Evolutionary conservation across 371 early-diverging fungal species (phyloP).

Genomic region (Rhizopus arrhizus): DNA sequence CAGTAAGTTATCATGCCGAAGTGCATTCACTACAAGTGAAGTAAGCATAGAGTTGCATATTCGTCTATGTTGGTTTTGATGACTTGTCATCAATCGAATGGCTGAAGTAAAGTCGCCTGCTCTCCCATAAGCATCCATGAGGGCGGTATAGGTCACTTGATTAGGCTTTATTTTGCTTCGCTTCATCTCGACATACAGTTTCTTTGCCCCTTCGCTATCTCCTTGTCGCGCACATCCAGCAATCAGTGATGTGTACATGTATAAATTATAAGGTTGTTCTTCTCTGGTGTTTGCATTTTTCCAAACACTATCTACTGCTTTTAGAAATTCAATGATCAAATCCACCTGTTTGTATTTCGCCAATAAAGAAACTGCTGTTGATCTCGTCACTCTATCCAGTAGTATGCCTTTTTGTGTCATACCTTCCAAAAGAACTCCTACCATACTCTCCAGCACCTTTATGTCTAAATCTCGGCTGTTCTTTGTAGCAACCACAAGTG

Average conservation of each 20-base stretch:
- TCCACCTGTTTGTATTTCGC: conserved; percentile 18
- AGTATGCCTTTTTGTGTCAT: conserved; percentile 22
- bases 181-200: conserved; percentile 41
- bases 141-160: conserved; percentile 34
- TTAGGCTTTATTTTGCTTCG: conserved; percentile 33
- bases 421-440: conserved; percentile 27
- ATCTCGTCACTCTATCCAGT: conserved; percentile 31
- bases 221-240: conserved; percentile 38
- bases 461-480: conserved; percentile 9
- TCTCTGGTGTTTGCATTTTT: neutral
- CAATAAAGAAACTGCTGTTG: conserved; percentile 32
- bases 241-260: conserved; percentile 51
- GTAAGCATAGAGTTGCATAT: conserved; percentile 28
- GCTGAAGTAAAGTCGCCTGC: conserved; percentile 41
- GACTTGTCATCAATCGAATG: conserved; percentile 17
- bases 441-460: conserved; percentile 9
- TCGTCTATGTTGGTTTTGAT: conserved; percentile 10
- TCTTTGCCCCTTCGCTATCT: conserved; percentile 33
- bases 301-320: conserved; percentile 21
- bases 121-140: conserved; percentile 42
- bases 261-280: conserved; percentile 28
- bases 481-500: conserved; percentile 32
- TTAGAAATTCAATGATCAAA: conserved; percentile 30
- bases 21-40: conserved; percentile 37
- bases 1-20: conserved; percentile 30